Conservation (phyloP, 768 basidiomycete genomes). For the Pleurotus tuber-regium region DNA sequence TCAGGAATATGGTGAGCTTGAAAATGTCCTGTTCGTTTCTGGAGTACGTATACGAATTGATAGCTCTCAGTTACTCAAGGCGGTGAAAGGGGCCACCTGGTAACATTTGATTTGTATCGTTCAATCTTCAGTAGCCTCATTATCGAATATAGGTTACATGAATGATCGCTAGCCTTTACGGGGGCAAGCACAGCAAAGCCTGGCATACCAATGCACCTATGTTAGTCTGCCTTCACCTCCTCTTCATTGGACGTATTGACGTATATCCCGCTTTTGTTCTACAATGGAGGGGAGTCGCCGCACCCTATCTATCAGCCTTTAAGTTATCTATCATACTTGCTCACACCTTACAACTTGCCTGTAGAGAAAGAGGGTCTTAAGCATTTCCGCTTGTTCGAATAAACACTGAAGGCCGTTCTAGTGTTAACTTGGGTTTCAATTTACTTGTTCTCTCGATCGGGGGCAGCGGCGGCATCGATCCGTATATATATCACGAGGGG, state of each 20-base stretch:
- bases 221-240: slow-evolving; percentile 24
- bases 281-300: slow-evolving; percentile 19
- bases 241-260: not conserved
- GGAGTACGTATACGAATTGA: not conserved
- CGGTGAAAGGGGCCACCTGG: slow-evolving; percentile 23
- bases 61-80: slow-evolving; percentile 40
- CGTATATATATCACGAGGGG: slow-evolving; percentile 60
- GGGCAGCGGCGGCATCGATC: slow-evolving; percentile 53
- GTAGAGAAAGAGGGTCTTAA: slow-evolving; percentile 33
- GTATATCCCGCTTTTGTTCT: not conserved
- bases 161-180: slow-evolving; percentile 27
- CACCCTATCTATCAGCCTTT: slow-evolving; percentile 22
- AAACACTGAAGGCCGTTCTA: slow-evolving; percentile 16
- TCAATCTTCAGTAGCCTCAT: not conserved
- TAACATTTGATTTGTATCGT: not conserved
- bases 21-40: not conserved
- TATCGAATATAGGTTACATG: slow-evolving; percentile 22
- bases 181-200: slow-evolving; percentile 41
- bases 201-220: slow-evolving; percentile 49
- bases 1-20: slow-evolving; percentile 39
- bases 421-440: slow-evolving; percentile 60
- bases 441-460: slow-evolving; percentile 56
- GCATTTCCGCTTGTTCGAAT: slow-evolving; percentile 25
- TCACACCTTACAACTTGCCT: slow-evolving; percentile 26
- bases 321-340: slow-evolving; percentile 22